Evolutionary conservation across 2,329 filamentous ascomycete species (phyloP), one percentile per base, ranked within the genome.

Genomic region (Pseudophaeomoniella oleicola): DNA sequence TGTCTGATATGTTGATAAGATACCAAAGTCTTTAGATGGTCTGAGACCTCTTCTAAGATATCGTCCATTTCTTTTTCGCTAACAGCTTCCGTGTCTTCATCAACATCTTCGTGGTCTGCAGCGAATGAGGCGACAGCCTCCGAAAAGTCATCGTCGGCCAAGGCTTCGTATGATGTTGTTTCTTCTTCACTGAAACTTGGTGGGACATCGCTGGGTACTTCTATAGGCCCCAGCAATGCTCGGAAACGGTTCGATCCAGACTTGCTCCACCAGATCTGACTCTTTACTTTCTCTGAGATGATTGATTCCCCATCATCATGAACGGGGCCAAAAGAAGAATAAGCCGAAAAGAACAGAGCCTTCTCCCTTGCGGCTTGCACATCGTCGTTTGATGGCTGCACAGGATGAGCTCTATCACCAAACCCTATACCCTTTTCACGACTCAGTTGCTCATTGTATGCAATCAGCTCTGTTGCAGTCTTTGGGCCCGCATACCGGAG

Each of bases 1-100:
- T 72, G 62, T 40, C 68, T 72, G 33, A 75, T 71, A 43, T 76
- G 71, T 47, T 78, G 74, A 45, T 76, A 70, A 2, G 75, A 78
- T 39, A 70, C 67, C 15, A 79, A 56, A 5, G 72, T 76, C 42
- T 76, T 67, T 30, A 79, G 54, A 13, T 77, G 57, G 37, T 75
- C 69, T 2, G 72, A 74, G 13, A 78, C 65, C 35, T 77, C 67
- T 27, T 58, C 49, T 32, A 79, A 57, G 15, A 77, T 47, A 9
- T 68, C 63, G 15, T 70, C 63, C 15, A 64, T 52, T 22, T 64
- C 62, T 43, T 64, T 60, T 15, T 61, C 56, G 19, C 58, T 50
- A 42, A 62, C 51, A 30, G 57, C 50, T 17, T 53, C 44, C 10
- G 41, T 37, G 16, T 46, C 16, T 4, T 33, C 33, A 27, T 49